Evolutionary conservation across 2,329 filamentous ascomycete genomes (phyloP), one percentile per base, ranked within the genome.

Genomic region (Macrophomina phaseolina): DNA sequence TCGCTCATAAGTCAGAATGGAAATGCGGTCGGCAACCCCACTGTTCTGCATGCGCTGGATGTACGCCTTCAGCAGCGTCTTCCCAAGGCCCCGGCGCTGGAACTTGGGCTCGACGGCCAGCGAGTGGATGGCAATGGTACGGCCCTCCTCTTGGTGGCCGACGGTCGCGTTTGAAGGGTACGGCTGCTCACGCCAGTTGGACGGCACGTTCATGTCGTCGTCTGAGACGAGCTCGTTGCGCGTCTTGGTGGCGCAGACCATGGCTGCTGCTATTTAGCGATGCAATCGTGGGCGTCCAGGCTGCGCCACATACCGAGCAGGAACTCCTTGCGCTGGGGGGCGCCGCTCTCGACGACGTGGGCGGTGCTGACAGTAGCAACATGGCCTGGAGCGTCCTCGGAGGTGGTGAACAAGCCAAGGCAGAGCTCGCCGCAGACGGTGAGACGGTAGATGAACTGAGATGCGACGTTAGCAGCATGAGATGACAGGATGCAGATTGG

Each of bases 71-170:
- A 97, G 83, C 68, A 96, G 80, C 23, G 90, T 88, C 69, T 86
- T 88, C 16, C 91, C 94, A 2, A 97, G 82, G 1, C 92, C 91
- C 67, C 89, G 87, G 40, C 87, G 84, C 70, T 95, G 92, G 66
- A 93, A 55, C 67, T 89, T 86, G 0, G 92, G 92, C 65, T 91
- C 83, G 5, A 97, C 89, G 18, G 91, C 92, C 5, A 97, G 84
- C 0, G 91, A 94, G 79, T 97, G 94, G 60, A 97, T 81, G 65
- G 89, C 92, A 65, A 97, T 85, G 0, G 92, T 96, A 51, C 88
- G 81, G 46, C 93, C 93, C 16, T 83, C 81, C 67, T 92, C 87
- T 71, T 91, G 87, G 77, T 97, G 92, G 38, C 92, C 92, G 9
- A 88, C 74, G 74, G 49, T 32, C 4, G 40, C 38, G 42, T 16